Evolutionary conservation across 2,329 filamentous ascomycete genomes (phyloP), one percentile per base, ranked within the genome.

Genomic region (Beauveria asiatica): DNA sequence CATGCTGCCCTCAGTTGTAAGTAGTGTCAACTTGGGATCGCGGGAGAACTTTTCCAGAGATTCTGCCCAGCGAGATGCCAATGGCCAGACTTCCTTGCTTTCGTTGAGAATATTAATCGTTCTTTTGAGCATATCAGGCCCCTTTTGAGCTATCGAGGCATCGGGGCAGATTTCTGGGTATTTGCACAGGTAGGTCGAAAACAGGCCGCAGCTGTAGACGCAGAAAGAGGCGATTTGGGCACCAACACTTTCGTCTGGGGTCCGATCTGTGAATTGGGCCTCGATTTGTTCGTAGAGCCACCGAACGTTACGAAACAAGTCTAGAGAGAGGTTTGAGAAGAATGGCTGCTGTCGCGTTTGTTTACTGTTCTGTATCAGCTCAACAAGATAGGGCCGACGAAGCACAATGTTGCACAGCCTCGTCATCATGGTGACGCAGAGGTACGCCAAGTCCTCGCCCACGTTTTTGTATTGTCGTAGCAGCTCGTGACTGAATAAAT

Each of bases 361-460:
- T 19, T 75, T 73, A 39, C 74, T 65, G 41, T 74, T 65, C 5
- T 73, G 74, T 48, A 80, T 74, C 64, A 80, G 77, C 33, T 82
- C 76, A 51, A 74, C 70, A 48, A 83, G 66, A 65, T 83, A 83
- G n/a, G 79, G 76, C 58, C 80, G 79, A 19, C 81, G 76, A 23
- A 83, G 69, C 16, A 84, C 76, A 58, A 84, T 83, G 61, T 83
- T 81, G 67, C 80, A 83, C 5, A 84, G 75, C 3, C 81, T 76
- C 2, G 79, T 76, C 58, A 80, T 77, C 72, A 82, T 82, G 4
- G 80, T 82, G 5, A 83, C 76, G 46, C 78, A 78, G 11, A 83
- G 73, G 66, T 83, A 84, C 1, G 78, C 79, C 65, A 83, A 62
- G 55, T 84, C 80, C 56, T 79, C 74, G 2, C 73, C 73, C n/a